phyloP scores from a whole-genome alignment of 1,284 basidiomycete genomes.

The Agaricales sp. region DNA sequence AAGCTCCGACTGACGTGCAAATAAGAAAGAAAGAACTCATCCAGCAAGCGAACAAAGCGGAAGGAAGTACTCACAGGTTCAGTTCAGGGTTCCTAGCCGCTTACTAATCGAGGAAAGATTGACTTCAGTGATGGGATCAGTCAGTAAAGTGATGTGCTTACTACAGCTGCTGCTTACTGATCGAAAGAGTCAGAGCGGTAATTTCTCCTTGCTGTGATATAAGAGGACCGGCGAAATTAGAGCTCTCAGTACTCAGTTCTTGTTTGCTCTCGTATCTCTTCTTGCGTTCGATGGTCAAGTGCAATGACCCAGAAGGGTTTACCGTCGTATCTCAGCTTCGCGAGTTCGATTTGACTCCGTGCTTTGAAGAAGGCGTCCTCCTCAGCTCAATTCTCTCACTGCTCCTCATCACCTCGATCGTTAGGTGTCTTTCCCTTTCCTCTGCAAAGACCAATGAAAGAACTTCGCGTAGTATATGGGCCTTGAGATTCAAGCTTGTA shows the following conservation, averaged over 20 bases:
- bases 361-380: slow-evolving; percentile 73
- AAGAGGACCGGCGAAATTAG: too few species aligned
- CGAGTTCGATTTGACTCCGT: slow-evolving; percentile 74
- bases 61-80: neutral
- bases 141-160: too few species aligned
- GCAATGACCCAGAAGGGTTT: slow-evolving; percentile 55
- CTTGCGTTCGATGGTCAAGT: slow-evolving; percentile 32
- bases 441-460: slow-evolving; percentile 18
- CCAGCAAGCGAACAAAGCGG: slow-evolving; percentile 10
- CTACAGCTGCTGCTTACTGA: too few species aligned
- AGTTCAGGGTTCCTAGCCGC: too few species aligned
- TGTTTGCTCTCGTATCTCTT: too few species aligned
- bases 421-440: slow-evolving; percentile 24
- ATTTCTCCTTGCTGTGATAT: too few species aligned
- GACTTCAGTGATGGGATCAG: too few species aligned
- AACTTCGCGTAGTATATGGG: slow-evolving; percentile 30
- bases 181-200: too few species aligned
- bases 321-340: slow-evolving; percentile 46
- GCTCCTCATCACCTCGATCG: slow-evolving; percentile 33
- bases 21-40: slow-evolving; percentile 27
- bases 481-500: slow-evolving; percentile 57
- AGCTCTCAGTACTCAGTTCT: too few species aligned
- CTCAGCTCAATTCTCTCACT: slow-evolving; percentile 40
- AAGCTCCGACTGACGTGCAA: slow-evolving; percentile 46
- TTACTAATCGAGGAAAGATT: too few species aligned